Conservation (phyloP, 805 yeast genomes). For the Kuraishia cidri region DNA sequence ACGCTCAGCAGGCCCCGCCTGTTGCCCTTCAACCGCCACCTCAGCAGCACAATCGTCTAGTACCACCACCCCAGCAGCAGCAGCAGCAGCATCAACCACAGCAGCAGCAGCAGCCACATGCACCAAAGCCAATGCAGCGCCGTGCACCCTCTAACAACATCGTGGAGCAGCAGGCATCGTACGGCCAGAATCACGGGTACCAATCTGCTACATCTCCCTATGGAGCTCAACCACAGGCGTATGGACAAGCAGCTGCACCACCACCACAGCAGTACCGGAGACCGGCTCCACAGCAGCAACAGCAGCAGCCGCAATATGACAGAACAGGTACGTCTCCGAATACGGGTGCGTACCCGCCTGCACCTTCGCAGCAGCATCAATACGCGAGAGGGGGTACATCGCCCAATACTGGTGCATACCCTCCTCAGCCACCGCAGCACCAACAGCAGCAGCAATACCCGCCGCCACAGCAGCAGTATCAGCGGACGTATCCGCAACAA, state of each 20-base stretch:
- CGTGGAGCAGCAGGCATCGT: background rate
- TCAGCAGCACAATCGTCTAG: too few species aligned
- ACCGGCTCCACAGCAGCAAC: conserved; percentile 8
- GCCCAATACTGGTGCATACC: conserved; percentile 4
- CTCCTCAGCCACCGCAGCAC: conserved; percentile 6
- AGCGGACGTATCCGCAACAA: background rate
- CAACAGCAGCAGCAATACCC: conserved; percentile 8
- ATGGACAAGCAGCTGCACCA: too few species aligned
- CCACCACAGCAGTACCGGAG: background rate
- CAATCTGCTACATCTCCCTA: too few species aligned
- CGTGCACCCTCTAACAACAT: conserved; percentile 2
- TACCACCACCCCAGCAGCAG: conserved; percentile 9
- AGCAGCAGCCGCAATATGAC: conserved; percentile 7
- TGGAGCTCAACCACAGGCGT: too few species aligned
- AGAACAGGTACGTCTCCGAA: too few species aligned
- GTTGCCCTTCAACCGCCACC: conserved; percentile 6
- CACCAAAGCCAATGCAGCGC: background rate
- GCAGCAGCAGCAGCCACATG: background rate
- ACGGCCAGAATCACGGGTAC: background rate
- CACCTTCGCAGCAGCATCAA: conserved; percentile 9
- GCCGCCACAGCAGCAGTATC: conserved; percentile 8
- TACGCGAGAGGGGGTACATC: conserved; percentile 6
- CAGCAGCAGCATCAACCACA: conserved; percentile 3
- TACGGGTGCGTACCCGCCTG: too few species aligned
- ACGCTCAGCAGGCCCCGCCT: too few species aligned